Conservation (phyloP, 331 rosid species). For the Saraca asoca region DNA sequence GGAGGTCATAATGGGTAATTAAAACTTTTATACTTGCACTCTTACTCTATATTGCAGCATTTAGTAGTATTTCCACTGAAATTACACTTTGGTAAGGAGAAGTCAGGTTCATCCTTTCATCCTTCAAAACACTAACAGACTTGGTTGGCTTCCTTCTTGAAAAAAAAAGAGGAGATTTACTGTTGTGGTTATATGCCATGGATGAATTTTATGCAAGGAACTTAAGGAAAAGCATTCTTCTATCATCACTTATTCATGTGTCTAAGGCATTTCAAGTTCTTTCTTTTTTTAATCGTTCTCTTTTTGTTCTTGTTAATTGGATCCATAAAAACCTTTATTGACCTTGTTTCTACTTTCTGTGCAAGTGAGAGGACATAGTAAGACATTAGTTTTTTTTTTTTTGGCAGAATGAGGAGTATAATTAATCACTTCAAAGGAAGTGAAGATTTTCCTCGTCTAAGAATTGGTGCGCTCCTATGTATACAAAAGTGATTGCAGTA, state of each 20-base stretch:
- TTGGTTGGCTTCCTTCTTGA: no score
- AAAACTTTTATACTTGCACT: slow-evolving; percentile 17
- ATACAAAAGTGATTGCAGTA: slow-evolving; percentile 1
- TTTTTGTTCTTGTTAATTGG: neutral
- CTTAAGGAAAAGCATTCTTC: neutral
- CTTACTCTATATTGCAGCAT: slow-evolving; percentile 13
- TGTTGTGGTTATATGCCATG: no score
- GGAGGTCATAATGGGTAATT: slow-evolving; percentile 97
- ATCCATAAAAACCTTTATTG: neutral
- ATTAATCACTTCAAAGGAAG: slow-evolving; percentile 83
- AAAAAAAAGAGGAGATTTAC: no score
- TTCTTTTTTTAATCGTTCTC: neutral
- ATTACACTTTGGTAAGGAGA: neutral
- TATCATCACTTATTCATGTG: neutral
- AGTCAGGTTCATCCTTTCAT: neutral
- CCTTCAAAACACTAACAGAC: slow-evolving; percentile 1
- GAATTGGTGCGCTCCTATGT: slow-evolving; percentile 57
- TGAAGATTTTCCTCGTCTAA: slow-evolving; percentile 73
- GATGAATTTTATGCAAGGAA: neutral
- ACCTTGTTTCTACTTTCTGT: slow-evolving; percentile 15
- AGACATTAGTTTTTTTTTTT: slow-evolving; percentile 16
- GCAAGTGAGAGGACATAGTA: no score
- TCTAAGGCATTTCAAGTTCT: slow-evolving; percentile 1
- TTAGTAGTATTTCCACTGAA: slow-evolving; percentile 4
- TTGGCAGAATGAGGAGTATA: slow-evolving; percentile 67